Conservation (phyloP, 208 protist genomes). For the Wallacemonas sp. region DNA sequence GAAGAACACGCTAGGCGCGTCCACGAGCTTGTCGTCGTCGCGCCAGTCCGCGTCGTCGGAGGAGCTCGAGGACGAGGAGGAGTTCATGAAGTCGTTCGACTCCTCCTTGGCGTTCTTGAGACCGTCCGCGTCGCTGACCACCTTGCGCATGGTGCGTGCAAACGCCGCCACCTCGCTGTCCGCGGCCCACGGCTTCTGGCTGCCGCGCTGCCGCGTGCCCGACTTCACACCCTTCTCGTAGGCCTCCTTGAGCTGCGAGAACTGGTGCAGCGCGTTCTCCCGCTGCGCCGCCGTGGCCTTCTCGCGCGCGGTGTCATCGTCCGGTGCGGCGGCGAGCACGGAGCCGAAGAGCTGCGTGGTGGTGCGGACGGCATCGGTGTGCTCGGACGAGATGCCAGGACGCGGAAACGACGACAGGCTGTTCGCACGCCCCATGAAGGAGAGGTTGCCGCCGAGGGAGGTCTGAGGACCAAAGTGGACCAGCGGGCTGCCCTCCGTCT, state of each 20-base stretch:
- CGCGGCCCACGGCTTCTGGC: neutral
- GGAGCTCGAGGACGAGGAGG: conserved; percentile 12
- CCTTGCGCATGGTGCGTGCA: conserved; percentile 17
- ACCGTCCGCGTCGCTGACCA: conserved; percentile 18
- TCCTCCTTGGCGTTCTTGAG: neutral
- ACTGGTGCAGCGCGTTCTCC: conserved; percentile 8
- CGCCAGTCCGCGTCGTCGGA: conserved; percentile 40
- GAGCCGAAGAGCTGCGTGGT: conserved; percentile 16
- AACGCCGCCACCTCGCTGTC: conserved; percentile 11
- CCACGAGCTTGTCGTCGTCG: conserved; percentile 47
- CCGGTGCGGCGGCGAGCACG: neutral
- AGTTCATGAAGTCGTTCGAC: conserved; percentile 6
- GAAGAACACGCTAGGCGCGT: conserved; percentile 48
- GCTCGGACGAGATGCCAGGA: neutral
- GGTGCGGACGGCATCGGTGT: conserved; percentile 1
- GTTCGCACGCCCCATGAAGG: conserved; percentile 7
- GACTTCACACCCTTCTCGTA: conserved; percentile 12
- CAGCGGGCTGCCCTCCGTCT: neutral
- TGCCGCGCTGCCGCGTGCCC: neutral
- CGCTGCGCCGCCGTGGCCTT: conserved; percentile 11
- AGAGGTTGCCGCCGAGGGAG: neutral
- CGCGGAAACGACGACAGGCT: neutral
- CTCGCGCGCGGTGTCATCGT: conserved; percentile 4
- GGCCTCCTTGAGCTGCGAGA: conserved; percentile 7
- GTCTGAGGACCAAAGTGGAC: conserved; percentile 2